Evolutionary conservation across 2,329 filamentous ascomycete species (phyloP).

Genomic region (Colletotrichum siamense): DNA sequence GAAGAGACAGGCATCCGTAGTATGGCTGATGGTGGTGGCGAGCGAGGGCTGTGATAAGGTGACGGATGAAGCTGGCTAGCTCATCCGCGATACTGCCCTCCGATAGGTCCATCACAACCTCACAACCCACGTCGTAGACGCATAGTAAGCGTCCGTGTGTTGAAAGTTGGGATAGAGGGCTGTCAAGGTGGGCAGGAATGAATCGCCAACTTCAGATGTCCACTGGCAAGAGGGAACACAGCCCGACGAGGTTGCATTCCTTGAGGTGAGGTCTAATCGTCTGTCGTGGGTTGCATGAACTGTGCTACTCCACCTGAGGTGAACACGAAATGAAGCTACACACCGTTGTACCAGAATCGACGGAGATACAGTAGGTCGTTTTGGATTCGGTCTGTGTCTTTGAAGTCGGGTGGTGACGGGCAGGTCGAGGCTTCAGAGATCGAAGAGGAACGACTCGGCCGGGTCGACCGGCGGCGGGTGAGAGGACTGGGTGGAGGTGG

Average conservation of each 20-base stretch:
- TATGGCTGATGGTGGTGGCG: neutral
- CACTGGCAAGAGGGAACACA: neutral
- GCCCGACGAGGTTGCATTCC: neutral
- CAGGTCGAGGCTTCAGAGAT: neutral
- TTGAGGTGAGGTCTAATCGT: neutral
- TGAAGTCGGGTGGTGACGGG: neutral
- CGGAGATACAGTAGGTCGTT: neutral
- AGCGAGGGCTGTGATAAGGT: neutral
- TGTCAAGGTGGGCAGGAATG: neutral
- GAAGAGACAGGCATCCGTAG: neutral
- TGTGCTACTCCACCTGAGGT: neutral
- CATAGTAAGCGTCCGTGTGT: neutral
- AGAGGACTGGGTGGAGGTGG: neutral
- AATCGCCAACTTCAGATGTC: neutral
- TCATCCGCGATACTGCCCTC: neutral
- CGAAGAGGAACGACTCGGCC: neutral
- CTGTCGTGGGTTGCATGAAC: neutral
- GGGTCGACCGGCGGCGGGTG: neutral
- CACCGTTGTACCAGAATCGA: neutral
- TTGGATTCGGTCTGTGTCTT: neutral
- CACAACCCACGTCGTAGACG: neutral
- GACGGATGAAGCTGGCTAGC: neutral
- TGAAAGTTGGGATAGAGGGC: neutral
- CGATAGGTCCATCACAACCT: constrained; percentile 3
- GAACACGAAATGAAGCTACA: neutral